A percentile compares a stretch with the other conserved stretches of the same genome.
These are phyloP conservation scores for Aplosporella prunicola DNA, from an alignment of 2,329 filamentous ascomycete species.

Conservation along the genomic window DNA sequence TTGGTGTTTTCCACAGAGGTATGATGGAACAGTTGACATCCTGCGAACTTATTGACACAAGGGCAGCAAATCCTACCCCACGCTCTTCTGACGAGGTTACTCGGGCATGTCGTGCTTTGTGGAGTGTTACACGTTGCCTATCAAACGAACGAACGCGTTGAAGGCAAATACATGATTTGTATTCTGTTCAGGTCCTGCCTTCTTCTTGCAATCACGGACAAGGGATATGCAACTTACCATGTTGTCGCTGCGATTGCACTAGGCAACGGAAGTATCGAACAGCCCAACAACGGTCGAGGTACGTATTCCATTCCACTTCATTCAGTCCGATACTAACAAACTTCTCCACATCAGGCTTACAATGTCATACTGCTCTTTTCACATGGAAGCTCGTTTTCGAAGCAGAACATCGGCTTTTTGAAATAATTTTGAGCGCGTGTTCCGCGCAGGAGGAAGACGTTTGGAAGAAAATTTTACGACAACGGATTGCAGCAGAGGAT, in stretches of 20 bases:
- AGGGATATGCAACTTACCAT: slow-evolving; percentile 57
- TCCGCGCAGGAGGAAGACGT: slow-evolving; percentile 67
- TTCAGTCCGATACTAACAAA: background rate
- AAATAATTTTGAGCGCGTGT: slow-evolving; percentile 80
- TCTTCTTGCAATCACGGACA: slow-evolving; percentile 60
- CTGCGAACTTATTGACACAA: background rate
- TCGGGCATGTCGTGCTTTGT: slow-evolving; percentile 73
- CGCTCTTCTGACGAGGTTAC: slow-evolving; percentile 53
- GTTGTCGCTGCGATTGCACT: slow-evolving; percentile 67
- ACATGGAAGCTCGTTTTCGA: slow-evolving; percentile 92
- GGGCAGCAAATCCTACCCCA: slow-evolving; percentile 4
- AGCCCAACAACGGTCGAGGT: slow-evolving; percentile 66
- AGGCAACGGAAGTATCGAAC: slow-evolving; percentile 56
- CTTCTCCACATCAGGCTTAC: slow-evolving; percentile 47
- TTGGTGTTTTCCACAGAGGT: slow-evolving; percentile 67
- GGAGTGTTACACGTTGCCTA: slow-evolving; percentile 78
- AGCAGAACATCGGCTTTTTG: slow-evolving; percentile 64
- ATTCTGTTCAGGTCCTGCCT: slow-evolving; percentile 75
- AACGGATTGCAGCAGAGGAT: slow-evolving; percentile 41
- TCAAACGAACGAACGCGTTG: slow-evolving; percentile 57
- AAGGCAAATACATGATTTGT: slow-evolving; percentile 76
- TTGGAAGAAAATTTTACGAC: slow-evolving; percentile 64
- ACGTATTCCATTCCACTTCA: slow-evolving; percentile 18
- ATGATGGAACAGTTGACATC: slow-evolving; percentile 20
- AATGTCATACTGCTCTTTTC: slow-evolving; percentile 76